phyloP scores from a whole-genome alignment of 768 basidiomycete species.

The Butyriboletus loyo region DNA sequence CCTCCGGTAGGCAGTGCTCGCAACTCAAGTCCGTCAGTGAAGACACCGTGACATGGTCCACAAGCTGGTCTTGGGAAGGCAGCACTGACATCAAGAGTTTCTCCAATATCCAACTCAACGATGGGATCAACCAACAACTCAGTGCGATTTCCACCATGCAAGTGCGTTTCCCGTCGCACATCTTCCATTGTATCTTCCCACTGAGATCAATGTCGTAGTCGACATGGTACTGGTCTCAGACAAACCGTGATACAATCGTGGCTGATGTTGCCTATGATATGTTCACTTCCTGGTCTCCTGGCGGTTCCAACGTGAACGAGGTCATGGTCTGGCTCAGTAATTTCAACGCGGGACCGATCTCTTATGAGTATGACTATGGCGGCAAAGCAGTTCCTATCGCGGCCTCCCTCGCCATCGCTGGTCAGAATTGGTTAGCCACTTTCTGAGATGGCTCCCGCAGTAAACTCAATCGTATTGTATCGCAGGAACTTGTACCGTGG shows the following conservation, averaged over 20 bases:
- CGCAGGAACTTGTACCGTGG: slow-evolving; percentile 54
- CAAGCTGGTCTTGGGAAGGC: slow-evolving; percentile 53
- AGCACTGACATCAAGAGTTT: slow-evolving; percentile 58
- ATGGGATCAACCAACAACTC: slow-evolving; percentile 50
- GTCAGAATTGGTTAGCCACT: slow-evolving; percentile 44
- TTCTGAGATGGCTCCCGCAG: not conserved
- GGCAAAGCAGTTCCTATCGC: slow-evolving; percentile 48
- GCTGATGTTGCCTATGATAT: slow-evolving; percentile 62
- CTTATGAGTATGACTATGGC: slow-evolving; percentile 40
- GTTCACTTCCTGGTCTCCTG: slow-evolving; percentile 53
- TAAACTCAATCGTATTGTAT: not conserved
- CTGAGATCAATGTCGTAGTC: slow-evolving; percentile 32
- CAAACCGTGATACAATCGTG: slow-evolving; percentile 39
- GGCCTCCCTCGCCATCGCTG: slow-evolving; percentile 41
- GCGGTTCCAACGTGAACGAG: slow-evolving; percentile 44
- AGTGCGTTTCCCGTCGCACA: slow-evolving; percentile 32
- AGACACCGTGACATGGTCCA: slow-evolving; percentile 47
- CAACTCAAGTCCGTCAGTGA: slow-evolving; percentile 42
- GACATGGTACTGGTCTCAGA: slow-evolving; percentile 56
- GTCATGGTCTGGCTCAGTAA: slow-evolving; percentile 70
- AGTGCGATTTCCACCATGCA: slow-evolving; percentile 53
- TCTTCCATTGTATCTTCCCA: not conserved
- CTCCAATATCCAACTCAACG: slow-evolving; percentile 52
- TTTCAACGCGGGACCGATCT: slow-evolving; percentile 57
- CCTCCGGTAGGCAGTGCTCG: slow-evolving; percentile 52